Evolutionary conservation across 228 moss, liverwort and hornwort species (phyloP), one percentile per base, ranked within the genome.

Genomic region (Sphagnum fallax): DNA sequence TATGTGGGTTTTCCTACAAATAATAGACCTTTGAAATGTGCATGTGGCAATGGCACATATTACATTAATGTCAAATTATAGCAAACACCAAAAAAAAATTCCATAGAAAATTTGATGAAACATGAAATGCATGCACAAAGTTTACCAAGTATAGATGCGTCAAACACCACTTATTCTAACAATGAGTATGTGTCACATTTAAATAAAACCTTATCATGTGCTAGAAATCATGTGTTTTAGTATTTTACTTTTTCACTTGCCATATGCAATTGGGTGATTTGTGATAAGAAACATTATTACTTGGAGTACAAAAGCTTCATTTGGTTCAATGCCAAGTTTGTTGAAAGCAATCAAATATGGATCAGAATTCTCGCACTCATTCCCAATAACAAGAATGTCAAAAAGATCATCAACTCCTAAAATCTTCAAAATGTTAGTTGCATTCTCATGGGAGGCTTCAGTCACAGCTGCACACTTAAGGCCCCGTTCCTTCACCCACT

Each of bases 401-500:
- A 97, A 97, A 72, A 97, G 93, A 16, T 75, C 82, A 5, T 80
- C 70, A 7, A 97, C 80, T 0, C 85, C 74, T 49, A 91, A 71
- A 9, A 84, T 78, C 5, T 73, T 76, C n/a, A 97, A 83, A 0
- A 97, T 91, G 87, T 91, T 93, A 76, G 91, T 88, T 4, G 92
- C 97, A 15, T 97, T 97, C 51, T 86, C 77, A 61, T 90, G 74
- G 0, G 93, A 93, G 47, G 97, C 89, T 65, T 97, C 93, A 13
- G 97, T 93, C 47, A 97, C 90, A n/a, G 93, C 93, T 69, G 91
- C 97, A 13, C 93, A 87, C 9, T 81, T 84, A 48, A 97, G 78
- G 50, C 91, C 90, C 50, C 80, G 73, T 48, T 90, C 76, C 64
- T 75, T 85, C 18, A 91, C 89, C 61, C 90, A 98, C 49, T 91